Percentiles rank a stretch among this genome's conserved stretches.
phyloP scores from a whole-genome alignment of 257 asterid genomes.

The Lycium ferocissimum region DNA sequence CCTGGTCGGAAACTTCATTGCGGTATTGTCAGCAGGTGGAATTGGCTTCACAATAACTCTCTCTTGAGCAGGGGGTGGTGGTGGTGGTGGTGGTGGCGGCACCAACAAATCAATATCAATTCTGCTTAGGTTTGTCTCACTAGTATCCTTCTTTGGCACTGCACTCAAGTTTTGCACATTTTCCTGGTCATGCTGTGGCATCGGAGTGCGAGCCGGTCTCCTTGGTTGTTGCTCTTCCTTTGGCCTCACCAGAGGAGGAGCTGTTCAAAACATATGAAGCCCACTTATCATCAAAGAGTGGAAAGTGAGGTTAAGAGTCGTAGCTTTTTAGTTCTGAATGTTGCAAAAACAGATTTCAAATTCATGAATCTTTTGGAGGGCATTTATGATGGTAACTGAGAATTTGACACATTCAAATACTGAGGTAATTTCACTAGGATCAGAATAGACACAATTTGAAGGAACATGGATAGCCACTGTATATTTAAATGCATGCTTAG shows the following conservation, averaged over 20 bases:
- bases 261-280: conserved; percentile 47
- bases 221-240: conserved; percentile 67
- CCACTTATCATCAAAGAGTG: conserved; percentile 18
- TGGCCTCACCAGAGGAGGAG: conserved; percentile 59
- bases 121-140: conserved; percentile 64
- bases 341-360: neutral
- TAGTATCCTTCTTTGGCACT: conserved; percentile 58
- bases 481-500: conserved; percentile 8
- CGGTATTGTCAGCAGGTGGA: conserved; percentile 49
- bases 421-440: conserved; percentile 20
- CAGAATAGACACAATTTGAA: neutral
- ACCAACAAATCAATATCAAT: conserved; percentile 73
- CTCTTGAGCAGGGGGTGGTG: conserved; percentile 59
- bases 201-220: conserved; percentile 54
- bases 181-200: conserved; percentile 59
- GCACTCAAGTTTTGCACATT: conserved; percentile 56
- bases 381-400: neutral
- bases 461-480: neutral
- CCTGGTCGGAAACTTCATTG: conserved; percentile 39
- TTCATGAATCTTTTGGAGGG: neutral
- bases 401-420: neutral
- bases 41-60: conserved; percentile 66
- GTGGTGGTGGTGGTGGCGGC: conserved; percentile 34
- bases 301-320: neutral
- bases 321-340: neutral